Percentiles rank a stretch among this genome's conserved stretches.
Conservation (phyloP, 805 yeast genomes). For the Ogataea paradorogensis region DNA sequence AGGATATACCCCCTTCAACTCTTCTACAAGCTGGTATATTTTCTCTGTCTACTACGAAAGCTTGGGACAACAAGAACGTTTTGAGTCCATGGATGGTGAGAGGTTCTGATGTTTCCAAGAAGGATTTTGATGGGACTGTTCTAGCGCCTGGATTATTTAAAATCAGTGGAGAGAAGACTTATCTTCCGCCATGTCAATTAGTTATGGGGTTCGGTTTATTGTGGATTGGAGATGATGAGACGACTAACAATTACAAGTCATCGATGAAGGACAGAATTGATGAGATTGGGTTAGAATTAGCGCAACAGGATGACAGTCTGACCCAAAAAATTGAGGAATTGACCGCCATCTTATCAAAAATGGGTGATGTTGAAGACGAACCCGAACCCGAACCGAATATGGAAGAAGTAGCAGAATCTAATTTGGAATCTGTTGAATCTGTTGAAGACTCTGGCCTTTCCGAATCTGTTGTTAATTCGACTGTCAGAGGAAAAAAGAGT, state of each 20-base stretch:
- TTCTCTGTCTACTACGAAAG: conserved; percentile 75
- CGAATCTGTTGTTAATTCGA: conserved; percentile 17
- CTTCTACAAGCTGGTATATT: conserved; percentile 86
- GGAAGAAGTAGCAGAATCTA: conserved; percentile 16
- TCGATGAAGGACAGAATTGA: conserved; percentile 25
- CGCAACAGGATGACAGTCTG: conserved; percentile 27
- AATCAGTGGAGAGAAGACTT: conserved; percentile 51
- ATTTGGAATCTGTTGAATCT: conserved; percentile 26
- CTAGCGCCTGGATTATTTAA: conserved; percentile 62
- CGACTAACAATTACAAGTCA: conserved; percentile 36
- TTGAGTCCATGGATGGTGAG: conserved; percentile 85
- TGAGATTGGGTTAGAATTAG: conserved; percentile 30
- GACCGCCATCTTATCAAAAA: conserved; percentile 28
- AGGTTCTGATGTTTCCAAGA: conserved; percentile 66
- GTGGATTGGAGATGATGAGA: conserved; percentile 64
- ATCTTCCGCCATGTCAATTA: conserved; percentile 73
- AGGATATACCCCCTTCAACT: conserved; percentile 79
- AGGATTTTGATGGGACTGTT: conserved; percentile 54
- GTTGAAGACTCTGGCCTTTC: too few species aligned
- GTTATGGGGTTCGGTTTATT: conserved; percentile 87
- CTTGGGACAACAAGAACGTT: conserved; percentile 85
- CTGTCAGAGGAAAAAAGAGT: conserved; percentile 79
- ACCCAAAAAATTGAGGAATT: conserved; percentile 29
- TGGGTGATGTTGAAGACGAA: conserved; percentile 16
- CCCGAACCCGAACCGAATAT: conserved; percentile 15